phyloP scores from a whole-genome alignment of 2,329 filamentous ascomycete species.

The Neonectria sp. region DNA sequence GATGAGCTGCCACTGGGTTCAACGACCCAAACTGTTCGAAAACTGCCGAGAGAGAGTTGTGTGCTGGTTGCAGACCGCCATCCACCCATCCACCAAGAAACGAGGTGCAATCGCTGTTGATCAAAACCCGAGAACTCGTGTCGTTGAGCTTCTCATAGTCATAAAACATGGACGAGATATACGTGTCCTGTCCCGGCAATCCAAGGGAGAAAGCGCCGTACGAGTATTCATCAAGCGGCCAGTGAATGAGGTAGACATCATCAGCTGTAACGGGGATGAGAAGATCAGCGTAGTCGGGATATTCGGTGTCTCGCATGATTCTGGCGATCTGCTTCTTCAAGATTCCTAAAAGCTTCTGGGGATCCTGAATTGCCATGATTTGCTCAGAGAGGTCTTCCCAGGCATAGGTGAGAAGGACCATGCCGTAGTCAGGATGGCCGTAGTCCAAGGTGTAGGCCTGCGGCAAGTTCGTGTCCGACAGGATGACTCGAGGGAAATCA shows the following conservation, averaged over 20 bases:
- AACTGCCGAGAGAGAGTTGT: neutral
- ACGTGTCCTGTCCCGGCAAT: neutral
- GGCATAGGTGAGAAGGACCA: neutral
- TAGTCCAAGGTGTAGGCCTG: conserved; percentile 4
- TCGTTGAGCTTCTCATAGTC: conserved; percentile 3
- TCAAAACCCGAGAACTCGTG: neutral
- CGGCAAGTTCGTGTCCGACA: neutral
- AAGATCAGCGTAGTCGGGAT: neutral
- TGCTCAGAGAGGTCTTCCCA: conserved; percentile 1
- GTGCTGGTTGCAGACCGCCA: neutral
- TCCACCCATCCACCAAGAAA: neutral
- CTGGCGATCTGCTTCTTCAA: neutral
- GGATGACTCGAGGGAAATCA: neutral
- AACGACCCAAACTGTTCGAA: neutral
- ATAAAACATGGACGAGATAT: neutral
- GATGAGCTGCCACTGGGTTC: neutral
- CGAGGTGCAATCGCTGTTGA: neutral
- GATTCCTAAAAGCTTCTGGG: neutral
- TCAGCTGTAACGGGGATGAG: neutral
- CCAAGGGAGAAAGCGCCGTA: neutral
- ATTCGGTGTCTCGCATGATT: neutral
- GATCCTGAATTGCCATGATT: neutral
- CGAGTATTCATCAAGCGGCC: neutral
- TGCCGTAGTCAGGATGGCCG: neutral
- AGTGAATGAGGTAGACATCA: neutral